phyloP scores from a whole-genome alignment of 2,329 filamentous ascomycete genomes.

The Alternaria tenuissima region DNA sequence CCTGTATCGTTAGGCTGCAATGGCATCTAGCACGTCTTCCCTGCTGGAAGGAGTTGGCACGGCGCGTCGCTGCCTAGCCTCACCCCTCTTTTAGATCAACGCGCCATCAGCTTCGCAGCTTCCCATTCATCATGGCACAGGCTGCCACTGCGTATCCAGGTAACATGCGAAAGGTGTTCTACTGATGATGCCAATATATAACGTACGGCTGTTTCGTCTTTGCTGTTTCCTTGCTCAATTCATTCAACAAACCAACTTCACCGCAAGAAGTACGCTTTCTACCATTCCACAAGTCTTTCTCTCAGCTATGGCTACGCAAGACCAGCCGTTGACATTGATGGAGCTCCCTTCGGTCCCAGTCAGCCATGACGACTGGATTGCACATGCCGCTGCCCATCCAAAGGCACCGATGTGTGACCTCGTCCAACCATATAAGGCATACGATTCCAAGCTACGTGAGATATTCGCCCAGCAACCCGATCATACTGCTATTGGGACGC shows the following conservation, averaged over 20 bases:
- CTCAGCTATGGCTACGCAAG: constrained; percentile 22
- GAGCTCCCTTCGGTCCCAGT: constrained; percentile 51
- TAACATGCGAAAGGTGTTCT: not conserved
- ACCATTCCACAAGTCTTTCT: not conserved
- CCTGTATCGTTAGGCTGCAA: constrained; percentile 9
- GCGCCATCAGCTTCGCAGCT: constrained; percentile 24
- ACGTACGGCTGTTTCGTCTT: not conserved
- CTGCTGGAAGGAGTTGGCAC: not conserved
- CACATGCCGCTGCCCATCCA: constrained; percentile 65
- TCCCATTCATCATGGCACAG: not conserved
- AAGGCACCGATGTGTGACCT: constrained; percentile 65
- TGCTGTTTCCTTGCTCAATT: not conserved
- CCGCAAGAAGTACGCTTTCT: not conserved
- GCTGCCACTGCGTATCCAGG: not conserved
- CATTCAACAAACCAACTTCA: not conserved
- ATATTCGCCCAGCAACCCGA: constrained; percentile 73
- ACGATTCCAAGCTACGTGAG: constrained; percentile 71
- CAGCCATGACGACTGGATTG: constrained; percentile 54
- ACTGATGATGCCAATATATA: not conserved
- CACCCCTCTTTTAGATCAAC: constrained; percentile 27
- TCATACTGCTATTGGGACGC: constrained; percentile 64
- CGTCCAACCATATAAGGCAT: constrained; percentile 71
- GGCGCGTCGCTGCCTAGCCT: constrained; percentile 9
- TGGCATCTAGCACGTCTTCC: constrained; percentile 1
- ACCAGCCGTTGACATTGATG: constrained; percentile 5